Evolutionary conservation across 139 green algal species (phyloP), one percentile per base, ranked within the genome.

Genomic region (Desmodesmus armatus): DNA sequence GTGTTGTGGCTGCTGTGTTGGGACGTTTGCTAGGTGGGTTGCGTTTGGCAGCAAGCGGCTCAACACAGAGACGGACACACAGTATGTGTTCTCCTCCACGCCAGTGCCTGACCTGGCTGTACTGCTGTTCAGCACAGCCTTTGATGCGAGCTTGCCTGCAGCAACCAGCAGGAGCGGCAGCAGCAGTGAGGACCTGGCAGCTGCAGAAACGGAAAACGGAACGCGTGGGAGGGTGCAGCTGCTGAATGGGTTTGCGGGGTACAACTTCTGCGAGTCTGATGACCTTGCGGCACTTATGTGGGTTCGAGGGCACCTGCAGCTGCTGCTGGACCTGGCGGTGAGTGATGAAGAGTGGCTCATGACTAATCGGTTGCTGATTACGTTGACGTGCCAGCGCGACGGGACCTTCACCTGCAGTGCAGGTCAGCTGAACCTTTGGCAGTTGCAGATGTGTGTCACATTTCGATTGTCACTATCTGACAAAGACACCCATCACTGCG

Each of bases 381-480:
- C 33, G 25, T 13, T 83, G 23, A 51, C 72, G 58, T 53, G 72
- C 51, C 76, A 72, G 31, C 76, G 76, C 25, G 31, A 77, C 35
- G 69, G n/a, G 62, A 23, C 11, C 11, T 35, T 15, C n/a, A 17
- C 19, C 62, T 31, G 69, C 35, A n/a, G 69, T 7, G 29, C 2
- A 23, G 15, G 13, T 29, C 4, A 29, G 15, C 7, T 41, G 13
- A 21, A 29, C 1, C 5, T 3, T 0, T 47, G 41, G 49, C 76
- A 83, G 31, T 27, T 83, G 76, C 76, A 83, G 76, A 35, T 71
- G 76, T 53, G 71, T 83, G 76, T 53, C 51, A 53, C 35, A 72
- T n/a, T n/a, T n/a, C n/a, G n/a, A n/a, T n/a, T n/a, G n/a, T n/a
- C n/a, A n/a, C n/a, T n/a, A n/a, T n/a, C n/a, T n/a, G n/a, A n/a